Evolutionary conservation across 2,329 filamentous ascomycete species (phyloP).

Genomic region (Ophiostoma sp.): DNA sequence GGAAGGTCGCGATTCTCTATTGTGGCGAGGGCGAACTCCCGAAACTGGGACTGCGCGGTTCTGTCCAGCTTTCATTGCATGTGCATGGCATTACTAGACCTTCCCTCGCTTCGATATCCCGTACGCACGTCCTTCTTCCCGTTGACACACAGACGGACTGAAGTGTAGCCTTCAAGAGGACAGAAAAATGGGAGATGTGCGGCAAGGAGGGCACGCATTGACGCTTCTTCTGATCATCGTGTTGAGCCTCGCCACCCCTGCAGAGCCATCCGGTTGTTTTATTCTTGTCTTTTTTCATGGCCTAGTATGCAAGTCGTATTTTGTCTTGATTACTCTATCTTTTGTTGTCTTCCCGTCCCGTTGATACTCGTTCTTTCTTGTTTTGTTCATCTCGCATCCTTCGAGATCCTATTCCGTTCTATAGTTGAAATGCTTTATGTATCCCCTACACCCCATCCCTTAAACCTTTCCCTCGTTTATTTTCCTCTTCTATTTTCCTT

Average conservation of each 20-base stretch:
- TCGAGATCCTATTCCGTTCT: constrained; percentile 10
- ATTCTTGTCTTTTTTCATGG: not conserved
- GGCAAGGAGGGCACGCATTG: constrained; percentile 16
- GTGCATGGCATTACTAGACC: not conserved
- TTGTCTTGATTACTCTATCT: not conserved
- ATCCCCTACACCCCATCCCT: constrained; percentile 11
- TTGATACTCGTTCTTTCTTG: not conserved
- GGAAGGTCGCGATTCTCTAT: not conserved
- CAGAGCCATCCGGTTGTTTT: constrained; percentile 3
- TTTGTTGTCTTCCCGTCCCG: not conserved
- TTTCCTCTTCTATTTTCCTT: not conserved
- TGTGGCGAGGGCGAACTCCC: not conserved
- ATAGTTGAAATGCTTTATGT: constrained; percentile 17
- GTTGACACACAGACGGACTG: not conserved
- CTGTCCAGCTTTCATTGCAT: not conserved
- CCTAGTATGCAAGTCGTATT: not conserved
- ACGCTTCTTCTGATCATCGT: constrained; percentile 7
- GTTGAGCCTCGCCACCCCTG: not conserved
- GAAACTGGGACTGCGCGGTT: not conserved
- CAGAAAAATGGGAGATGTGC: not conserved
- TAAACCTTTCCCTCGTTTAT: not conserved
- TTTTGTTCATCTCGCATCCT: constrained; percentile 9
- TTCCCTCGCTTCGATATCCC: not conserved
- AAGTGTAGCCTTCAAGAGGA: not conserved
- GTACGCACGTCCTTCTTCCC: not conserved